Evolutionary conservation across 2,329 filamentous ascomycete genomes (phyloP).

Genomic region (Paraconiothyrium brasiliense): DNA sequence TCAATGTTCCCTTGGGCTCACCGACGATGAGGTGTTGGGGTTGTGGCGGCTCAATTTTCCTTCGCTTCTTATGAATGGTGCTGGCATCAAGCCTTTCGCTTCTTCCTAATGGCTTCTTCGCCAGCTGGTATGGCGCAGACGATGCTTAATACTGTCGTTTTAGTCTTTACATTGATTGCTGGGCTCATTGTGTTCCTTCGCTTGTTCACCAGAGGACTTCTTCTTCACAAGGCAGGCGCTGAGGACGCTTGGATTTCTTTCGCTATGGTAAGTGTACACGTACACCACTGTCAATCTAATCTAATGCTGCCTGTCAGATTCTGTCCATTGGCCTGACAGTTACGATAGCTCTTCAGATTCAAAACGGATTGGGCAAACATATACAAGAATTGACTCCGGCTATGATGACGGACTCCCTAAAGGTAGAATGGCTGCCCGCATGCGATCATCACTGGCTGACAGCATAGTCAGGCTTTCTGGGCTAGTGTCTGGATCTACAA

Average conservation of each 20-base stretch:
- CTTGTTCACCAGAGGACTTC: conserved; percentile 38
- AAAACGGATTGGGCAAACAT: conserved; percentile 43
- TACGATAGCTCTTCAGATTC: conserved; percentile 38
- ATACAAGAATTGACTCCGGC: conserved; percentile 22
- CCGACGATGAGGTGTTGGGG: conserved; percentile 18
- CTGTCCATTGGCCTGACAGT: conserved; percentile 40
- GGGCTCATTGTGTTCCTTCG: conserved; percentile 41
- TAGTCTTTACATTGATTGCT: conserved; percentile 44
- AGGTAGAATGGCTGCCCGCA: neutral
- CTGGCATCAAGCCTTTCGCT: conserved; percentile 18
- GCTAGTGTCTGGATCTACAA: conserved; percentile 46
- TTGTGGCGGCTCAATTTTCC: conserved; percentile 12
- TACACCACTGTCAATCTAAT: neutral
- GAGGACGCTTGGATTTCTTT: conserved; percentile 44
- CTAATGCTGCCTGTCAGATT: conserved; percentile 28
- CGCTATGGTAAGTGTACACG: conserved; percentile 39
- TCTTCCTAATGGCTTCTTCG: conserved; percentile 28
- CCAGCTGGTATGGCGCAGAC: conserved; percentile 39
- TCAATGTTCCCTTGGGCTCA: conserved; percentile 13
- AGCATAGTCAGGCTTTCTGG: conserved; percentile 43
- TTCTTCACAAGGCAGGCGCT: conserved; percentile 36
- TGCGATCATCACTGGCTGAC: conserved; percentile 22
- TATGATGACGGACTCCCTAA: conserved; percentile 17
- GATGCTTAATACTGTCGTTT: conserved; percentile 35
- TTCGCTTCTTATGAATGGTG: conserved; percentile 20